Evolutionary conservation across 2,329 filamentous ascomycete genomes (phyloP).

Genomic region (Sclerotinia glacialis): DNA sequence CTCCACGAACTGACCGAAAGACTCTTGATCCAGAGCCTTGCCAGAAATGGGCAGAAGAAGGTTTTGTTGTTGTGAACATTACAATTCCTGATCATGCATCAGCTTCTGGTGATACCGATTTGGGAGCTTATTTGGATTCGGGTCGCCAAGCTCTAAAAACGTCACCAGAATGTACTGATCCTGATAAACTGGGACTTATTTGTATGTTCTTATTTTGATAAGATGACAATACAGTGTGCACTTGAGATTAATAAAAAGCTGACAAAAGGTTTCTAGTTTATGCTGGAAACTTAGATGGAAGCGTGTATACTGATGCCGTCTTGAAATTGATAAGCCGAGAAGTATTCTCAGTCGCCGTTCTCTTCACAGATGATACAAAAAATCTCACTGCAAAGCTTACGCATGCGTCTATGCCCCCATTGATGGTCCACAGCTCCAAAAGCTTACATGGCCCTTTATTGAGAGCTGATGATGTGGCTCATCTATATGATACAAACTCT

Average conservation of each 20-base stretch:
- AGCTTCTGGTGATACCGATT: neutral
- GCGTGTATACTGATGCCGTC: neutral
- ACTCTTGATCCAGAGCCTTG: slow-evolving; percentile 35
- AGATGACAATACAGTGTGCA: neutral
- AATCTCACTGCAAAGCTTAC: neutral
- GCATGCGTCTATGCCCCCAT: neutral
- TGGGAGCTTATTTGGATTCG: slow-evolving; percentile 10
- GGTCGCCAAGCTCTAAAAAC: slow-evolving; percentile 20
- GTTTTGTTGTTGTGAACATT: slow-evolving; percentile 34
- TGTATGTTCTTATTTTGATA: slow-evolving; percentile 12
- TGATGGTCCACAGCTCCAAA: slow-evolving; percentile 14
- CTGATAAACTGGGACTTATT: slow-evolving; percentile 14
- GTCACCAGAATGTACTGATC: slow-evolving; percentile 13
- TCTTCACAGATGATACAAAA: slow-evolving; percentile 6
- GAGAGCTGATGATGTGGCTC: slow-evolving; percentile 7
- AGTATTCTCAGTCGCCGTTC: neutral
- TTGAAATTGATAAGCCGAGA: neutral
- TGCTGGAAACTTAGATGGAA: slow-evolving; percentile 5
- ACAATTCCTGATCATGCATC: neutral
- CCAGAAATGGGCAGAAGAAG: slow-evolving; percentile 43
- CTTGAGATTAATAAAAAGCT: neutral
- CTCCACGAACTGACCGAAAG: slow-evolving; percentile 25
- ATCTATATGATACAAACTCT: slow-evolving; percentile 22
- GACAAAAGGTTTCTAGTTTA: slow-evolving; percentile 14
- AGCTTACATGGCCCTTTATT: neutral